These are phyloP conservation scores for Syncephalis plumigaleata DNA, from an alignment of 371 early-diverging fungal genomes.

Conservation along the genomic window DNA sequence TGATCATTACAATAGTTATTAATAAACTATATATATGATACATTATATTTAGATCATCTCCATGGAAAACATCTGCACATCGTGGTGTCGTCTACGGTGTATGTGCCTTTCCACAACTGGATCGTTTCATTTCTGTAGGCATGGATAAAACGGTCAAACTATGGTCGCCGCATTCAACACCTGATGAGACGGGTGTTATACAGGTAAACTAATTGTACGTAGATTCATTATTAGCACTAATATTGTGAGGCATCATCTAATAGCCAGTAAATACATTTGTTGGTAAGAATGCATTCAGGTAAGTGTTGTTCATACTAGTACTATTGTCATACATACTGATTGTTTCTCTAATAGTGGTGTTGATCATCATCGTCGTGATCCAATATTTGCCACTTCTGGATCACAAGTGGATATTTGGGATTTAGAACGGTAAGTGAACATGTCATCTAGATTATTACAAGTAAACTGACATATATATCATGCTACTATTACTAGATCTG, in stretches of 20 bases:
- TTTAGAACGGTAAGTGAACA: slow-evolving; percentile 31
- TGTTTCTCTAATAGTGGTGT: slow-evolving; percentile 30
- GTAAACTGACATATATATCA: neutral
- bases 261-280: slow-evolving; percentile 49
- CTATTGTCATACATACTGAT: neutral
- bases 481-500: too few relatives aligned
- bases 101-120: slow-evolving; percentile 3
- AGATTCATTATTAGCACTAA: slow-evolving; percentile 4
- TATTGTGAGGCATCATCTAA: neutral
- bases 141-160: slow-evolving; percentile 12
- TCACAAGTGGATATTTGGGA: slow-evolving; percentile 87
- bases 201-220: neutral
- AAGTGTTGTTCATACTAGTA: neutral
- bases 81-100: slow-evolving; percentile 9
- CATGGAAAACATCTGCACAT: slow-evolving; percentile 7
- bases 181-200: too few relatives aligned
- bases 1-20: too few relatives aligned
- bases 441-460: neutral
- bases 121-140: slow-evolving; percentile 10
- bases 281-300: slow-evolving; percentile 54
- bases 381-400: slow-evolving; percentile 76
- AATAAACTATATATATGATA: neutral
- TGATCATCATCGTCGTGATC: slow-evolving; percentile 65
- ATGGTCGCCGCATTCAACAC: slow-evolving; percentile 6
- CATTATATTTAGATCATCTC: neutral